phyloP scores from a whole-genome alignment of 345 rosid genomes.

The Syzygium oleosum region DNA sequence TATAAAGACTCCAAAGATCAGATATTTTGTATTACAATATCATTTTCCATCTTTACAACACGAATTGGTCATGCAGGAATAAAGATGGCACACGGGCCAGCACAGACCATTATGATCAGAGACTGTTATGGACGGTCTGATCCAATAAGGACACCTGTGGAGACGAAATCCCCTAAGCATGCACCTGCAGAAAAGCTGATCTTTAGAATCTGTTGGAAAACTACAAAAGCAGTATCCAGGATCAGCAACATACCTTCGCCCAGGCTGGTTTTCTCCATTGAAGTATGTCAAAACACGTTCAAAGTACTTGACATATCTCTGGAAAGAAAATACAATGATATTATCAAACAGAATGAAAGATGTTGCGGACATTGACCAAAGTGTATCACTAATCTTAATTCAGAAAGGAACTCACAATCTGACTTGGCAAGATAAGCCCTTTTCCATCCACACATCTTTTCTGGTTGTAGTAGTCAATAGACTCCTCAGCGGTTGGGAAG shows the following conservation, averaged over 20 bases:
- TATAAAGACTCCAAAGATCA: neutral
- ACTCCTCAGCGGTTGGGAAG: conserved; percentile 86
- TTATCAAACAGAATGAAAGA: neutral
- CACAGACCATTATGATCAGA: conserved; percentile 65
- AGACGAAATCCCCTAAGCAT: conserved; percentile 90
- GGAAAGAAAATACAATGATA: conserved; percentile 2
- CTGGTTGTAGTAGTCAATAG: conserved; percentile 85
- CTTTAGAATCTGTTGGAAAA: conserved; percentile 1
- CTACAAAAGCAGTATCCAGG: neutral
- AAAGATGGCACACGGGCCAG: neutral
- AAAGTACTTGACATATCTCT: conserved; percentile 89
- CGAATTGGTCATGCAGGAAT: neutral
- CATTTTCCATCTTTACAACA: neutral
- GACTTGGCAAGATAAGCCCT: conserved; percentile 93
- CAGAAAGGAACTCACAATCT: conserved; percentile 52
- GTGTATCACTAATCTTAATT: neutral
- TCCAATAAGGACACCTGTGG: conserved; percentile 91
- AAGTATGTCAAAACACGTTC: conserved; percentile 44
- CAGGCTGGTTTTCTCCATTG: conserved; percentile 63
- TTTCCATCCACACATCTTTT: conserved; percentile 89
- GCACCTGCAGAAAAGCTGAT: conserved; percentile 38
- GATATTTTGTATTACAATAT: neutral
- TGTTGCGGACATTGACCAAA: neutral
- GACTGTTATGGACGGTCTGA: conserved; percentile 80
- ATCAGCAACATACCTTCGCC: conserved; percentile 49